phyloP scores from a whole-genome alignment of 352 stramenopile species.

The Thalassiosira mediterranea region DNA sequence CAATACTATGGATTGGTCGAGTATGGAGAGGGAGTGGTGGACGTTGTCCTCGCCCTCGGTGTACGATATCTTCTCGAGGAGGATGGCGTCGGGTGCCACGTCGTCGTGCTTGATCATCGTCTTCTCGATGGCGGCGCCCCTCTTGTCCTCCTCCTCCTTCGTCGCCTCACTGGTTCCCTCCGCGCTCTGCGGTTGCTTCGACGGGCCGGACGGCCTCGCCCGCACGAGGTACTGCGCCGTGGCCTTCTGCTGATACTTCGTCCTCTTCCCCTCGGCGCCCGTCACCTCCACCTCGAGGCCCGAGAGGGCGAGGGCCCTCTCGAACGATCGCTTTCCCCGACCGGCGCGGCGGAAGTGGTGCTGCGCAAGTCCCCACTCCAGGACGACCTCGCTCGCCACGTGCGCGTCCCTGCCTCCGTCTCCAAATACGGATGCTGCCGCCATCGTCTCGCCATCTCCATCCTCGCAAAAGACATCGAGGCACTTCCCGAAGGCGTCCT shows the following conservation, averaged over 20 bases:
- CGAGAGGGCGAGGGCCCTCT: conserved; percentile 86
- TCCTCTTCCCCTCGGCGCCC: conserved; percentile 91
- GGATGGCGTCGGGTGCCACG: conserved; percentile 85
- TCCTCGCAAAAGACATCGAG: conserved; percentile 38
- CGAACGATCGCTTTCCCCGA: conserved; percentile 90
- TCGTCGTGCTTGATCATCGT: conserved; percentile 84
- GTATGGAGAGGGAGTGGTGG: conserved; percentile 56
- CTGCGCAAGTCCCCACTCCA: conserved; percentile 93
- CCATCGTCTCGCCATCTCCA: conserved; percentile 1
- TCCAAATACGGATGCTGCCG: too few species aligned
- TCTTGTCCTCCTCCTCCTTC: conserved; percentile 32
- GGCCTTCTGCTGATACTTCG: conserved; percentile 93
- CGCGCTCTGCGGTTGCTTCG: too few species aligned
- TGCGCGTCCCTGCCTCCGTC: conserved; percentile 28
- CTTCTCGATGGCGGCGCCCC: conserved; percentile 39
- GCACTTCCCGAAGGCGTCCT: conserved; percentile 52
- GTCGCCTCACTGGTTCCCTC: too few species aligned
- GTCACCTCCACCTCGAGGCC: conserved; percentile 89
- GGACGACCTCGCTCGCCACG: conserved; percentile 83
- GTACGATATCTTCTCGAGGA: conserved; percentile 92
- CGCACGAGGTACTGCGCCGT: conserved; percentile 87
- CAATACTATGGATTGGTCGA: conserved; percentile 89
- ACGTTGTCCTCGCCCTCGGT: conserved; percentile 70
- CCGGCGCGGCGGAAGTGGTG: conserved; percentile 91
- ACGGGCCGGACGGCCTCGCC: conserved; percentile 54